Evolutionary conservation across 148 eudicot species (phyloP), one percentile per base, ranked within the genome.

Genomic region (Rhododendron henanense): DNA sequence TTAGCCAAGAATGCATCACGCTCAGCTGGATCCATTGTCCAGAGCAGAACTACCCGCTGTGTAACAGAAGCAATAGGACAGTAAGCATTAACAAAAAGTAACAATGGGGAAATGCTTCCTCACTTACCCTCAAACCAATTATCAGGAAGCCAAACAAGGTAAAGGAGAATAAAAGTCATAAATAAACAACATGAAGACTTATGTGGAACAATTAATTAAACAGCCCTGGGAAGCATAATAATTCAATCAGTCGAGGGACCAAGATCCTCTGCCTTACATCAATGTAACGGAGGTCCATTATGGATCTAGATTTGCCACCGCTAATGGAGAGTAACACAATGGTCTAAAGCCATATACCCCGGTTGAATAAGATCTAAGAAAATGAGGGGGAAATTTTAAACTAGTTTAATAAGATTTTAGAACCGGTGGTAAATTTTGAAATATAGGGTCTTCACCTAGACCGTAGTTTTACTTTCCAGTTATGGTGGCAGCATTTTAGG

Each of bases 1-100:
- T 95, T 91, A 79, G 91, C 97, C 88, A 96, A 85, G 74, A 39
- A 90, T 10, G 99, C 97, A 83, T 96, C 97, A 23, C 98, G 93
- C 89, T 96, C 97, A 11, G 94, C 90, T 48, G 95, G 94, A 78
- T 90, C 97, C 86, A 92, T 61, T 13, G 95, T 90, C 94, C 96
- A 96, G 73, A 94, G 88, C 71, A 90, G 88, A 47, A 96, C 91
- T 16, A 88, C 87, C 69, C 92, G 86, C 99, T 95, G 90, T 85
- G 80, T 67, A 41, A 45, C 41, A 74, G 31, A 77, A 13, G 50
- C 35, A 81, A 51, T 19, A 35, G 2, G 11, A 55, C 76, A 77
- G 23, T 8, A 71, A n/a, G 41, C 79, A 71, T 84, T 47, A 69
- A 73, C 85, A 25, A 44, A 39, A 16, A 14, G 39, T 44, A 83